Base-by-base conservation (phyloP, 495 filamentous ascomycete genomes). In the Talaromyces thailandensis region DNA sequence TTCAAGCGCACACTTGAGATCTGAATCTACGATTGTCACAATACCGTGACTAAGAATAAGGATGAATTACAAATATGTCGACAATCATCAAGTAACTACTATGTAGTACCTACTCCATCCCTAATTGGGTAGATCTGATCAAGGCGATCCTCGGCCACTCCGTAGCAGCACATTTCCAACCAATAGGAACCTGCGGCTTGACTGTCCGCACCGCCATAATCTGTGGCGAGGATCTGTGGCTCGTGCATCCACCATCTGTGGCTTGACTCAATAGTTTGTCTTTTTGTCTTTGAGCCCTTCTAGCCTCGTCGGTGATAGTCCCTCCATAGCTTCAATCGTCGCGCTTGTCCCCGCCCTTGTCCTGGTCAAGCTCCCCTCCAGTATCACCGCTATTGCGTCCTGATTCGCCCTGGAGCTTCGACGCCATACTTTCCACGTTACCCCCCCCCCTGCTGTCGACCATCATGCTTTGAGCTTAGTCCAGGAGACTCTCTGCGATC, bases 171-270 rank as follows among this genome's bases (percentile, higher is more conserved):
- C 48, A 52, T 4, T 23, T 52, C 48, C n/a, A 57, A 18, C 55
- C 26, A 57, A 21, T 35, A 31, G 55, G 55, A 31, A 31, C 40
- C 55, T 65, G 58, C 29, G 64, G 65, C 68, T 64, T 48, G 65
- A 50, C 60, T 40, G 53, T 48, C 29, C 59, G 58, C 56, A 56
- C 57, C 51, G 58, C 51, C 45, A 48, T 28, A 56, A n/a, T 31
- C 60, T 58, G 65, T 67, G 62, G 61, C 60, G 62, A 12, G 40
- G 28, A 56, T 63, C 56, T 68, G 69, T 69, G 67, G 64, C 65
- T 64, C 45, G 58, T 35, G 55, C 14, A 24, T 53, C 50, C 50
- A 21, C 31, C 21, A 58, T 31, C 57, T 64, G 69, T 69, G 69
- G 69, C 69, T 71, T 65, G 64, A 70, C 66, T 60, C 65, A 55